Conservation (phyloP, 139 green algal genomes). For the Chlorokybus atmophyticus region DNA sequence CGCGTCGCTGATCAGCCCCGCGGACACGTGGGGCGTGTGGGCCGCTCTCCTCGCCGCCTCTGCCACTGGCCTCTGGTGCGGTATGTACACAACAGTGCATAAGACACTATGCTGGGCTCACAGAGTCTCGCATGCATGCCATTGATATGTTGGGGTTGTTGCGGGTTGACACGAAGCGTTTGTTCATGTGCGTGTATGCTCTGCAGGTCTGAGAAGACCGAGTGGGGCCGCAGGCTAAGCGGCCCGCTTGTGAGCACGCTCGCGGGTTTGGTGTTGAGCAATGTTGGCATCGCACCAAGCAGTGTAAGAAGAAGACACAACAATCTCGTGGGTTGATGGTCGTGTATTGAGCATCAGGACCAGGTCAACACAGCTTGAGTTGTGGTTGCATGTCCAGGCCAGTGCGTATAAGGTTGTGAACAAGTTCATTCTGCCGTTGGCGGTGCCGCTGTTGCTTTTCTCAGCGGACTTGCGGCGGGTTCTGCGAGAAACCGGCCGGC, state of each 20-base stretch:
- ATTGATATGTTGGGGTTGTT: no score
- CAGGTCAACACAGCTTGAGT: no score
- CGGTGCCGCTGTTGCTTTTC: conserved; percentile 79
- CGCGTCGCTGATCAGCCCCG: conserved; percentile 17
- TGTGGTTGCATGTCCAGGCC: neutral
- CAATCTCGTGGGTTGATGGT: no score
- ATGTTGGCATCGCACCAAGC: conserved; percentile 53
- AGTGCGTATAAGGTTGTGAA: conserved; percentile 54
- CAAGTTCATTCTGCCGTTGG: conserved; percentile 71
- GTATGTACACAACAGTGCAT: no score
- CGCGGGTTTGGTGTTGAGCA: conserved; percentile 51
- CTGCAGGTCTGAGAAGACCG: conserved; percentile 17
- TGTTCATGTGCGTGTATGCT: neutral
- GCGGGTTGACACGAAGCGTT: no score
- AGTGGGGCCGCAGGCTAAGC: conserved; percentile 53
- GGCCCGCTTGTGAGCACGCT: conserved; percentile 64
- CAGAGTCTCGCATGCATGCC: no score
- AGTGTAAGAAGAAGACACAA: no score
- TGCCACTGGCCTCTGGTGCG: conserved; percentile 20
- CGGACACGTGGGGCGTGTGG: conserved; percentile 24
- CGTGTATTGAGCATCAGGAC: no score
- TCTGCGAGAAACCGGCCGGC: conserved; percentile 49
- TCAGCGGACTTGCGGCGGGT: conserved; percentile 62
- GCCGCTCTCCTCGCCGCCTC: conserved; percentile 10
- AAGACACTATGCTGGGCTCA: no score